These are phyloP conservation scores for Penicillium verhagenii DNA, from an alignment of 495 filamentous ascomycete species.

Conservation along the genomic window DNA sequence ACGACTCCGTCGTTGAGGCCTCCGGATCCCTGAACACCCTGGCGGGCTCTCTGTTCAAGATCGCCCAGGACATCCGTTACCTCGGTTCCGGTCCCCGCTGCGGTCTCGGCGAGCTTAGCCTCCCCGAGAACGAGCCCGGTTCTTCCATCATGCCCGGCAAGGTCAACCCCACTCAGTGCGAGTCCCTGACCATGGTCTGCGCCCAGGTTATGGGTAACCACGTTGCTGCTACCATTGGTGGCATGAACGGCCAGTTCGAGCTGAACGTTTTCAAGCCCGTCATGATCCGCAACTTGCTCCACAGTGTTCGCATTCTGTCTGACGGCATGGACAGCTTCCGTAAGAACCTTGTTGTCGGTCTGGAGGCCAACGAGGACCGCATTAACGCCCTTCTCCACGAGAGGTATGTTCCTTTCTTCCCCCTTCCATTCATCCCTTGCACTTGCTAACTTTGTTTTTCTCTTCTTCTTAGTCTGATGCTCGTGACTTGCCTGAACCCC, in stretches of 20 bases:
- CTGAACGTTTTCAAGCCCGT: constrained; percentile 99
- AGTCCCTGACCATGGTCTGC: constrained; percentile 97
- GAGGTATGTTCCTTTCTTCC: constrained; percentile 45
- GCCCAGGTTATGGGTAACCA: constrained; percentile 98
- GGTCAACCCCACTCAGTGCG: constrained; percentile 98
- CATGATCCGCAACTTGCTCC: constrained; percentile 89
- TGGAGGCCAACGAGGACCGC: constrained; percentile 89
- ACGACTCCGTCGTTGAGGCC: constrained; percentile 94
- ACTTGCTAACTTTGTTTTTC: constrained; percentile 24
- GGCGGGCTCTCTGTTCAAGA: constrained; percentile 91
- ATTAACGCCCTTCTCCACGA: constrained; percentile 88
- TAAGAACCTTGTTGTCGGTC: constrained; percentile 83
- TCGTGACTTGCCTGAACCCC: constrained; percentile 97
- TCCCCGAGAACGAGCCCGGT: constrained; percentile 98
- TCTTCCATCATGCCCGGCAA: constrained; percentile 99
- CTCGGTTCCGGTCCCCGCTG: constrained; percentile 94
- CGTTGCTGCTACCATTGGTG: constrained; percentile 83
- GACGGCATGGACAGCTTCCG: constrained; percentile 95
- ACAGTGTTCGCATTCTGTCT: constrained; percentile 80
- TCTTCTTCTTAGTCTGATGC: constrained; percentile 91
- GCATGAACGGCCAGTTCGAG: constrained; percentile 98
- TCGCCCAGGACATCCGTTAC: constrained; percentile 96
- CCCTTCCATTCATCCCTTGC: constrained; percentile 2
- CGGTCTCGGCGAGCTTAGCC: constrained; percentile 85
- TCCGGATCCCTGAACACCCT: constrained; percentile 91